Evolutionary conservation across 176 grass and related monocot genomes (phyloP), one percentile per base, ranked within the genome.

Genomic region (Guadua angustifolia): DNA sequence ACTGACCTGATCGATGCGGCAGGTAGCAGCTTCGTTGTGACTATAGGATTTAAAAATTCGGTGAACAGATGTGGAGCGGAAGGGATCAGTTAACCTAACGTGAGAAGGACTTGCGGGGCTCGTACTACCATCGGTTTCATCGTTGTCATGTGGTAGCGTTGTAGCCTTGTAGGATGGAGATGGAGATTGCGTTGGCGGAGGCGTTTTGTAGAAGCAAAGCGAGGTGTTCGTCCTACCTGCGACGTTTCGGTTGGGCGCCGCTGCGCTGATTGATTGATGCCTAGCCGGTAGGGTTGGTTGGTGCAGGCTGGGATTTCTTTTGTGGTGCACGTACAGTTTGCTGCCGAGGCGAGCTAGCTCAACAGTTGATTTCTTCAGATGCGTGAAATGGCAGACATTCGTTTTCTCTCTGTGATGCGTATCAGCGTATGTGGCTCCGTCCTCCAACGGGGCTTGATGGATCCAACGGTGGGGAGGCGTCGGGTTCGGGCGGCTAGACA

Each of bases 31-130:
- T 51, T 69, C 72, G 71, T 39, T 24, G 87, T 13, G 66, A 72
- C 6, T 52, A 85, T 75, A 89, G n/a, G 86, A 55, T 9, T 9
- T 62, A 77, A 19, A 65, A 38, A 21, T 47, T 17, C 4, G 47
- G 36, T 52, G 75, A 53, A 19, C 44, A 62, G 66, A 74, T 50
- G 64, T 26, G 79, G 79, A 17, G 53, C 45, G 79, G 85, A 39
- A 58, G 3, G 21, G 56, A 24, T 58, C 58, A 56, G n/a, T n/a
- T n/a, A n/a, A 81, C 62, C 76, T 69, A 85, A 85, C 87, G 87
- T 62, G 82, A 89, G 49, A 38, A 44, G 38, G 75, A 74, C 55
- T 49, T 64, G 29, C 38, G 29, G 74, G 83, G 11, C 13, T 33
- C 24, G 75, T 84, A 36, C 33, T 29, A 21, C 29, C 19, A 72